These are phyloP conservation scores for Pythium periplocum DNA, from an alignment of 352 stramenopile species.

Conservation along the genomic window DNA sequence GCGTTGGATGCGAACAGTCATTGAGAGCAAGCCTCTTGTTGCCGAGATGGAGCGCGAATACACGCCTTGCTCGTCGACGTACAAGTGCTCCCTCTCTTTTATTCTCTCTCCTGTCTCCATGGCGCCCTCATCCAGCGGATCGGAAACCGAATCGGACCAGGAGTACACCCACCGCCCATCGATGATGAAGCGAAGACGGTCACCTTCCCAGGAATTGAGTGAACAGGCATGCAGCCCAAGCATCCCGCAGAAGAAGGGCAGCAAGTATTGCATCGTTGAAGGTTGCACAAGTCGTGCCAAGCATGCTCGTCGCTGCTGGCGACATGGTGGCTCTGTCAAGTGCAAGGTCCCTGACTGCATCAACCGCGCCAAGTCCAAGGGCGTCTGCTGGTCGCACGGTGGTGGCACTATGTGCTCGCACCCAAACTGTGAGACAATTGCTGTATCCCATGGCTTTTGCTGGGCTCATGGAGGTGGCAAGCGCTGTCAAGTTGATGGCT, in stretches of 20 bases:
- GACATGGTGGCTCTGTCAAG: constrained; percentile 47
- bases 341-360: constrained; percentile 56
- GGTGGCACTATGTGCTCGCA: constrained; percentile 47
- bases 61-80: no score
- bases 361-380: constrained; percentile 64
- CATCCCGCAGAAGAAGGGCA: constrained; percentile 2
- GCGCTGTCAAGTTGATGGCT: constrained; percentile 39
- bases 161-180: neutral
- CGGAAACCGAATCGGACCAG: neutral
- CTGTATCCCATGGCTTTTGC: constrained; percentile 41
- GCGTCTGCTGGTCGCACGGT: constrained; percentile 60
- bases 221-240: neutral
- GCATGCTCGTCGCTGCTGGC: constrained; percentile 52
- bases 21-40: no score
- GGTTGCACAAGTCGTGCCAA: constrained; percentile 43
- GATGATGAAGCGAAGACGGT: no score
- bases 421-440: constrained; percentile 42
- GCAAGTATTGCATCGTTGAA: constrained; percentile 52
- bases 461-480: constrained; percentile 39
- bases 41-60: no score
- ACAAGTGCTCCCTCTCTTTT: constrained; percentile 4
- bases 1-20: no score
- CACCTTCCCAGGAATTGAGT: no score
- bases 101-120: neutral
- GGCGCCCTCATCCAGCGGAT: neutral